phyloP scores from a whole-genome alignment of 495 filamentous ascomycete genomes.

The Aspergillus mulundensis region DNA sequence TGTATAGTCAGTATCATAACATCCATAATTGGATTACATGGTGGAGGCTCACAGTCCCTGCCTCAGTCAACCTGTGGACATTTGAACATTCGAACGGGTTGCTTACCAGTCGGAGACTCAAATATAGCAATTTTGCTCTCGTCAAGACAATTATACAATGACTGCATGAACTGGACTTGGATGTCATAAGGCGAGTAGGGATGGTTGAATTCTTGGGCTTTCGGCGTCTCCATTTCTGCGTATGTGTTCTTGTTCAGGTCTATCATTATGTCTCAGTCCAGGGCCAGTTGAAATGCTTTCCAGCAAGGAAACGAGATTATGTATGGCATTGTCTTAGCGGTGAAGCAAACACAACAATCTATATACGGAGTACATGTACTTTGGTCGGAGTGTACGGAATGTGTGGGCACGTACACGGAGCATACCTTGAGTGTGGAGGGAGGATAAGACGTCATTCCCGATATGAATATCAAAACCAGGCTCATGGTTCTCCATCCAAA shows the following conservation, averaged over 20 bases:
- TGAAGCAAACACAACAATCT: background rate
- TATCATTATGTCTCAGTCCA: background rate
- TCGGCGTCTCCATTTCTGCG: conserved; percentile 21
- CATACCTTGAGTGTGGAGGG: background rate
- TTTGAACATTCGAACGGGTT: background rate
- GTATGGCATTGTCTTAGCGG: background rate
- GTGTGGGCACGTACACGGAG: background rate
- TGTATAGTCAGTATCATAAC: conserved; percentile 22
- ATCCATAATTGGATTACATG: background rate
- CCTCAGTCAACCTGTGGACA: background rate
- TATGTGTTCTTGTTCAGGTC: background rate
- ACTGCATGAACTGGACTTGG: conserved; percentile 84
- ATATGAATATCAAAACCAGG: background rate
- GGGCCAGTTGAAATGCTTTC: background rate
- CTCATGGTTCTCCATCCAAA: background rate
- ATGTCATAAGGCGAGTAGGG: conserved; percentile 90
- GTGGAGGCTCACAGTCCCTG: conserved; percentile 39
- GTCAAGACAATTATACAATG: conserved; percentile 78
- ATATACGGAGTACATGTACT: background rate
- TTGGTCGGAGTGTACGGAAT: background rate
- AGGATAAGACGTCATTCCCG: background rate
- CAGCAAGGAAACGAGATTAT: background rate
- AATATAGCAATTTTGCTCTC: conserved; percentile 81
- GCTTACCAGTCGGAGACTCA: conserved; percentile 81
- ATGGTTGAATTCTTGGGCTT: conserved; percentile 74